A percentile compares a stretch with the other conserved stretches of the same genome.
Evolutionary conservation across 148 eudicot genomes (phyloP).

Genomic region (Rhododendron williamsianum): DNA sequence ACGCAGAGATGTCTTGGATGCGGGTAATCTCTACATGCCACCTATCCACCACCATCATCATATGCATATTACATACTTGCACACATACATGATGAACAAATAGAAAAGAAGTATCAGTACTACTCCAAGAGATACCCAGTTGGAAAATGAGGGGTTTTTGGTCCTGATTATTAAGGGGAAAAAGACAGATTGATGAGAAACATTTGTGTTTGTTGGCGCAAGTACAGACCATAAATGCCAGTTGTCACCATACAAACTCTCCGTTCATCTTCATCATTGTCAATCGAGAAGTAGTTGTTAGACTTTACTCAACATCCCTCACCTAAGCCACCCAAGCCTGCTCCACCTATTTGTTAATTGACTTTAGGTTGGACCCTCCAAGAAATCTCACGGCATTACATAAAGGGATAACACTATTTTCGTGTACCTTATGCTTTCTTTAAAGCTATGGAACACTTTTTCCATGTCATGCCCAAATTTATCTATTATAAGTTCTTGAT

Average conservation of each 20-base stretch:
- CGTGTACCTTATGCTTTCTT: not conserved
- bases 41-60: conserved; percentile 23
- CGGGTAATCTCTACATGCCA: conserved; percentile 67
- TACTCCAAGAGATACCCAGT: not conserved
- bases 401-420: not conserved
- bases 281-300: not conserved
- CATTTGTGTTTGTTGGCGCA: not conserved
- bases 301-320: not conserved
- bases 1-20: conserved; percentile 60
- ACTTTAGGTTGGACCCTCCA: not conserved
- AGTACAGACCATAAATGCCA: not conserved
- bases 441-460: not conserved
- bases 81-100: not conserved
- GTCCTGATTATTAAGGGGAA: not conserved
- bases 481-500: not conserved
- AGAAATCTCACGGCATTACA: not conserved
- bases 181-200: not conserved
- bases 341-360: not conserved
- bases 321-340: not conserved
- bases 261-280: not conserved
- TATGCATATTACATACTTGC: not conserved
- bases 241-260: not conserved
- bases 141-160: not conserved
- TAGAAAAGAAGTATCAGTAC: not conserved
- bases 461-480: not conserved